Percentiles rank a stretch among this genome's conserved stretches.
Conservation (phyloP, 1,139 yeast genomes). For the Debaryomyces psychrophilus region DNA sequence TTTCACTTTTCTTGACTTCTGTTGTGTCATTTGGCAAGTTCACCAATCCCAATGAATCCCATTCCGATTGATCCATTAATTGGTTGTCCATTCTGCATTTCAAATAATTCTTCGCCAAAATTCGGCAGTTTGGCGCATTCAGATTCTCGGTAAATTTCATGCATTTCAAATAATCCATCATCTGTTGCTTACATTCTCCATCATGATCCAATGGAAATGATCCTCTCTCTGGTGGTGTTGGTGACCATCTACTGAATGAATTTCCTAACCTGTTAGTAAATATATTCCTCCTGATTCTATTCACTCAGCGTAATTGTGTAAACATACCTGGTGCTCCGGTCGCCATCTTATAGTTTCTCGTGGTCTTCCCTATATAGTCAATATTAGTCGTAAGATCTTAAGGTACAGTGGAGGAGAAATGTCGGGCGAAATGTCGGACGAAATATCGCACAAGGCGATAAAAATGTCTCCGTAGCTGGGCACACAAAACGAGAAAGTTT, state of each 20-base stretch:
- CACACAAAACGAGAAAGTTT: no score
- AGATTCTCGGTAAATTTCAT: conserved; percentile 75
- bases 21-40: conserved; percentile 62
- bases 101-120: conserved; percentile 78
- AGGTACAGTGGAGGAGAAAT: conserved; percentile 1
- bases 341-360: conserved; percentile 4
- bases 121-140: conserved; percentile 87
- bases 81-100: conserved; percentile 90
- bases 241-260: conserved; percentile 58
- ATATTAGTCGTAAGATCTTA: no score
- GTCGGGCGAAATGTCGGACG: not conserved
- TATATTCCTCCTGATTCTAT: not conserved
- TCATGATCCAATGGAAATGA: conserved; percentile 94
- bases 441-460: not conserved
- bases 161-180: conserved; percentile 78
- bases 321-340: conserved; percentile 39
- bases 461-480: not conserved
- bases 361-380: not conserved
- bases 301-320: not conserved
- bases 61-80: conserved; percentile 78
- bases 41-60: conserved; percentile 77
- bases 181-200: conserved; percentile 77
- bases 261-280: conserved; percentile 26
- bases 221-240: conserved; percentile 95
- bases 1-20: conserved; percentile 11